These are phyloP conservation scores for Neurospora sp. DNA, from an alignment of 495 filamentous ascomycete genomes.

Conservation along the genomic window DNA sequence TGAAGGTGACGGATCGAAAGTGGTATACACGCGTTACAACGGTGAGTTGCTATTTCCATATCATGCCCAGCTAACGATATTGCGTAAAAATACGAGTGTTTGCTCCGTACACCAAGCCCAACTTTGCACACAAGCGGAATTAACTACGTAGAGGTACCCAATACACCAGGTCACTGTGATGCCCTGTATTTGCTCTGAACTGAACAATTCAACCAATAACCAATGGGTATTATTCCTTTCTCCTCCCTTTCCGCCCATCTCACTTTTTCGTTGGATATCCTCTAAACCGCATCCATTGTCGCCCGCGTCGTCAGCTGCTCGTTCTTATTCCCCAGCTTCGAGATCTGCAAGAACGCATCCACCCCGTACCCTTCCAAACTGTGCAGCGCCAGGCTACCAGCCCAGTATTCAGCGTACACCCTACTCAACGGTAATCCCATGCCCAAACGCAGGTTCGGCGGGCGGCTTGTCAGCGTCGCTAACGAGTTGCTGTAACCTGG, in stretches of 20 bases:
- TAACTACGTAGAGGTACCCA: neutral
- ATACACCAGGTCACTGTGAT: neutral
- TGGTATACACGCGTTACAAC: neutral
- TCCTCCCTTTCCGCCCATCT: neutral
- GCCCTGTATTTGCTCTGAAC: neutral
- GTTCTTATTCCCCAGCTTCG: slow-evolving; percentile 96
- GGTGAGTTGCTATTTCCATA: neutral
- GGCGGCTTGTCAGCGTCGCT: slow-evolving; percentile 64
- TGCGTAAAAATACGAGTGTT: neutral
- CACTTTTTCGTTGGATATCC: neutral
- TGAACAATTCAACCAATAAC: neutral
- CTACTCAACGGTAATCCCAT: slow-evolving; percentile 91
- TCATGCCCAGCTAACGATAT: neutral
- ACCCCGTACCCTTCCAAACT: slow-evolving; percentile 93
- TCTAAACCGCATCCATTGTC: slow-evolving; percentile 77
- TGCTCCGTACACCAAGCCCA: neutral
- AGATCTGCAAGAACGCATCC: slow-evolving; percentile 96
- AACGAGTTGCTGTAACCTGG: slow-evolving; percentile 52
- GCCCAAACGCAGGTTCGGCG: slow-evolving; percentile 79
- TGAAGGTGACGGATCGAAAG: neutral
- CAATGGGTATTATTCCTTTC: neutral
- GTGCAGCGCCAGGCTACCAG: slow-evolving; percentile 83
- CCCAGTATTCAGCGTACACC: slow-evolving; percentile 98
- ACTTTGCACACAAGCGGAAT: neutral
- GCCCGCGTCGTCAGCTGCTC: slow-evolving; percentile 87